Base-by-base conservation (phyloP, 148 eudicot species). In the Tetragonia tetragonoides region DNA sequence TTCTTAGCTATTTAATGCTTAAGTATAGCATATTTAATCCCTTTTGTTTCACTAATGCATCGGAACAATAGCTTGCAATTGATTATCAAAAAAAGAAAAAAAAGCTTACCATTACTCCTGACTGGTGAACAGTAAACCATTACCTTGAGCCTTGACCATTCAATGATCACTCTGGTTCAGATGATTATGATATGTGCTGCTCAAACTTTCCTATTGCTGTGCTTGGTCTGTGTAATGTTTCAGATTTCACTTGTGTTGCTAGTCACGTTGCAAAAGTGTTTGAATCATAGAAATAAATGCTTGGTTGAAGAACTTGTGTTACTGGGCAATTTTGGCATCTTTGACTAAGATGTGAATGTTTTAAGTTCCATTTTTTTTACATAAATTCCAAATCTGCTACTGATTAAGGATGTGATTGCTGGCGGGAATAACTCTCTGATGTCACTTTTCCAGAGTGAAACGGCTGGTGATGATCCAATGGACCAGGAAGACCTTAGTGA, bases 401-500 rank as follows among this genome's bases (percentile, higher is more conserved):
- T 41, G 46, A 62, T 37, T 23, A 23, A 40, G 16, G 23, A 2
- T 23, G 34, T 28, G n/a, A 42, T 66, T 28, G 24, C 14, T 4
- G 49, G 65, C 37, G 18, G 7, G 37, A 78, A 21, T 72, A 53
- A 68, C 51, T 24, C 53, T 76, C 68, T 6, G 18, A 61, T 57
- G 46, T 80, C 60, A 70, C 68, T 28, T 68, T 76, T 46, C 39
- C 79, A 92, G 94, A 77, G 62, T 71, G 93, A 78, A 73, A 78
- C 81, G 54, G 72, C 87, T 84, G 81, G 82, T 67, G 89, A 80
- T 59, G 81, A 77, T 80, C 69, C 78, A n/a, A 81, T 84, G 74
- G 88, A 87, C 79, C 70, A 77, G 59, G 83, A 89, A 74, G 81
- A 77, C 71, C 64, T 75, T 69, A 77, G 41, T 68, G 87, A 90